These are phyloP conservation scores for Ustilago hordei DNA, from an alignment of 1,284 basidiomycete species.

Conservation along the genomic window DNA sequence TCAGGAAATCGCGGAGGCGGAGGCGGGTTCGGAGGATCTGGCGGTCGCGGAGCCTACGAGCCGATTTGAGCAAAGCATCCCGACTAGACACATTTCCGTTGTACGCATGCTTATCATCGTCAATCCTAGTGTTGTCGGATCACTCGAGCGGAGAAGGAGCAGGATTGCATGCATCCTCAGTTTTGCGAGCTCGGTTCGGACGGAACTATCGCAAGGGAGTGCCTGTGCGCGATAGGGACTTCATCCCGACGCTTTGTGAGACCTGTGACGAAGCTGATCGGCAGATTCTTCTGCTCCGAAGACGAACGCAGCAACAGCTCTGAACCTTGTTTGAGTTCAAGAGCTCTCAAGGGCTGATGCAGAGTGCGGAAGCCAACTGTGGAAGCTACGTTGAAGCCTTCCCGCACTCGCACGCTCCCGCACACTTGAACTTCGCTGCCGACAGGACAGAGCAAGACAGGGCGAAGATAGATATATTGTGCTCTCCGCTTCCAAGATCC, in stretches of 20 bases:
- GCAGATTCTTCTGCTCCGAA: neutral
- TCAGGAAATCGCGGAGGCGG: slow-evolving; percentile 33
- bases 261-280: neutral
- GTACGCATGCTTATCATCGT: neutral
- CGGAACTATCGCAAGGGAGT: neutral
- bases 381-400: neutral
- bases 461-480: slow-evolving; percentile 2
- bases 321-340: neutral
- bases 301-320: neutral
- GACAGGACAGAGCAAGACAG: neutral
- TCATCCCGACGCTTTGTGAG: slow-evolving; percentile 1
- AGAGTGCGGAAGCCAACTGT: neutral
- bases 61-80: slow-evolving; percentile 20
- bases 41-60: slow-evolving; percentile 49
- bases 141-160: neutral
- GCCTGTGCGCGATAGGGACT: neutral
- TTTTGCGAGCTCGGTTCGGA: neutral
- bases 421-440: neutral
- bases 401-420: neutral
- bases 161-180: neutral
- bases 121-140: neutral
- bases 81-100: neutral
- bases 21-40: slow-evolving; percentile 39
- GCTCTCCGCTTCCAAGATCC: neutral
- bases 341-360: neutral